Base-by-base conservation (phyloP, 1,139 yeast species). In the Scheffersomyces titani region DNA sequence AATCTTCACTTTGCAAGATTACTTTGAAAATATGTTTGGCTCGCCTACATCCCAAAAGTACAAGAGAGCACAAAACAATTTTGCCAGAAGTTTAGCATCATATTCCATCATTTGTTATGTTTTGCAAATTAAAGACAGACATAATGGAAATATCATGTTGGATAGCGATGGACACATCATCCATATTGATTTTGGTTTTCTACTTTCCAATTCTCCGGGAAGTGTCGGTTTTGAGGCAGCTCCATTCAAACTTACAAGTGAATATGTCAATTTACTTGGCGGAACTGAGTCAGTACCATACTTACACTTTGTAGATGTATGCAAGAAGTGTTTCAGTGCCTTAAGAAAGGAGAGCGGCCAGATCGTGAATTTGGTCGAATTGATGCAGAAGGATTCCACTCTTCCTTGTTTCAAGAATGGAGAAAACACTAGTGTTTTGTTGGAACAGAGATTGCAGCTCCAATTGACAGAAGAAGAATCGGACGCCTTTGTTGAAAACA, bases 171-270 rank as follows among this genome's bases (percentile, higher is more conserved):
- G 99, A 0, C 98, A 94, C 69, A 89, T 94, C 16, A 88, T 92
- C 52, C 99, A 94, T 70, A 94, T 94, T 64, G 99, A 94, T 74
- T 94, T 94, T 76, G 99, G 99, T 0, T 94, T 92, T 69, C 74
- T 94, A 67, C 77, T 94, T 5, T 91, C 97, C 0, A 94, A 94
- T 67, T 89, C 98, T 0, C 99, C 99, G 0, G 98, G 98, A 2
- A 89, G 97, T 57, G 92, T 94, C 55, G 97, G 98, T 0, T 92
- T 94, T 71, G 99, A 94, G 68, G 96, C 97, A 0, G 97, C 98
- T 0, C 98, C 99, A 1, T 94, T 94, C 78, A 94, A 94, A 68
- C 76, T 94, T 19, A 92, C 98, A 0, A 80, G 81, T 58, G 99
- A 94, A 67, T 94, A 94, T 66, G 85, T 92, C 21, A 98, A 93